These are phyloP conservation scores for Penicillium angulare DNA, from an alignment of 495 filamentous ascomycete species.

Conservation along the genomic window DNA sequence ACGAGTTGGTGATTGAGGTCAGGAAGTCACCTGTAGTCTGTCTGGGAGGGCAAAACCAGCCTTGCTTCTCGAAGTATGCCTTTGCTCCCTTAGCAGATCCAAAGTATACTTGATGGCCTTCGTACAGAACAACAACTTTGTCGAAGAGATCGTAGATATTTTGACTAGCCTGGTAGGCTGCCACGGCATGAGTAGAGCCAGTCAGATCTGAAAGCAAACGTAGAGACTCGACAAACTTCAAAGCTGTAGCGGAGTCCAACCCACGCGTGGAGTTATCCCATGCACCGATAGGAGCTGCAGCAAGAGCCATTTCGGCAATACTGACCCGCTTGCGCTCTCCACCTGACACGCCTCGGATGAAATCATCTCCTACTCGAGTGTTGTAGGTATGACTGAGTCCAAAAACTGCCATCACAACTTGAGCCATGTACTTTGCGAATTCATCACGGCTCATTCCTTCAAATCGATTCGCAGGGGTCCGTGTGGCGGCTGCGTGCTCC, in stretches of 20 bases:
- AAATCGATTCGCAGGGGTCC: constrained; percentile 44
- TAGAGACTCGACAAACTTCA: constrained; percentile 73
- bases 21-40: constrained; percentile 79
- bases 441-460: constrained; percentile 41
- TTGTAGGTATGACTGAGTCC: constrained; percentile 73
- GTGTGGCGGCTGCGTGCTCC: constrained; percentile 69
- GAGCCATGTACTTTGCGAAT: constrained; percentile 40
- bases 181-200: constrained; percentile 71
- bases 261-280: constrained; percentile 78
- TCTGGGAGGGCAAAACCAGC: constrained; percentile 73
- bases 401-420: constrained; percentile 79
- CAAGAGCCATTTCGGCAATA: constrained; percentile 70
- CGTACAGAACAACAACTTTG: constrained; percentile 61
- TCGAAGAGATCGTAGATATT: constrained; percentile 72
- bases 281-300: constrained; percentile 67
- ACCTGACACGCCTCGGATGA: constrained; percentile 74
- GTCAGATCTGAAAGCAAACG: constrained; percentile 64
- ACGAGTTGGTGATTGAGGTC: constrained; percentile 72
- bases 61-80: constrained; percentile 61
- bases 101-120: constrained; percentile 65
- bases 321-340: constrained; percentile 83
- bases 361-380: constrained; percentile 78
- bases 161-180: constrained; percentile 82
- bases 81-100: constrained; percentile 57
- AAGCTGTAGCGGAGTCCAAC: constrained; percentile 73